Conservation (phyloP, 2,329 filamentous ascomycete species). For the Coniochaeta hoffmannii region DNA sequence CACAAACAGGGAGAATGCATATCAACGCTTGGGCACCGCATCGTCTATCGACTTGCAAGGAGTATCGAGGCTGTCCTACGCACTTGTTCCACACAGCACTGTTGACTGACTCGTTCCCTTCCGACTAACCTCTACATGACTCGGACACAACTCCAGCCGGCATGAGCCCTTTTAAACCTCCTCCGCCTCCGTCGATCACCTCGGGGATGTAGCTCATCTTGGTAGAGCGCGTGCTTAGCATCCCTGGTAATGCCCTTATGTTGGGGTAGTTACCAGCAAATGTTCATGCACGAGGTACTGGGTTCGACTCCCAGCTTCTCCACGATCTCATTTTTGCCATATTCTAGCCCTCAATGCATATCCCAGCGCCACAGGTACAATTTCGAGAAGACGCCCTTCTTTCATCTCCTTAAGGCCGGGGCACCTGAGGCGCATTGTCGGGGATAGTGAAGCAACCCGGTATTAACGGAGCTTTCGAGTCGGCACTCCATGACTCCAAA, state of each 20-base stretch:
- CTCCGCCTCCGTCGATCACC: neutral
- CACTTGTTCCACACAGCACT: too few relatives aligned
- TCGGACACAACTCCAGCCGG: neutral
- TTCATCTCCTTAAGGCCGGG: too few relatives aligned
- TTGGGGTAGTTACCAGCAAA: neutral
- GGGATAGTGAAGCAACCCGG: too few relatives aligned
- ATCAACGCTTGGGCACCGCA: too few relatives aligned
- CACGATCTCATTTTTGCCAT: neutral
- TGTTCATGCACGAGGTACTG: neutral
- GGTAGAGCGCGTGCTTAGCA: neutral
- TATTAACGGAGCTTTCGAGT: too few relatives aligned
- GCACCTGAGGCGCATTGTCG: too few relatives aligned
- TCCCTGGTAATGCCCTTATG: neutral
- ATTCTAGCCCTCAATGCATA: neutral
- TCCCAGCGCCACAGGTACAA: too few relatives aligned
- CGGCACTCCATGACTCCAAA: too few relatives aligned
- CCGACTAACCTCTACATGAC: neutral
- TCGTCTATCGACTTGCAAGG: too few relatives aligned
- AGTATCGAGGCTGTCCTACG: too few relatives aligned
- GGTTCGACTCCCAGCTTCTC: constrained; percentile 1
- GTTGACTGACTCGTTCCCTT: neutral
- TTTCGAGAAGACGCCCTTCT: too few relatives aligned
- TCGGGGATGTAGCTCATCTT: neutral
- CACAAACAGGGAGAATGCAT: neutral
- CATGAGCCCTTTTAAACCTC: neutral